Evolutionary conservation across 2,329 filamentous ascomycete genomes (phyloP), one percentile per base, ranked within the genome.

Genomic region (Didymella sp.): DNA sequence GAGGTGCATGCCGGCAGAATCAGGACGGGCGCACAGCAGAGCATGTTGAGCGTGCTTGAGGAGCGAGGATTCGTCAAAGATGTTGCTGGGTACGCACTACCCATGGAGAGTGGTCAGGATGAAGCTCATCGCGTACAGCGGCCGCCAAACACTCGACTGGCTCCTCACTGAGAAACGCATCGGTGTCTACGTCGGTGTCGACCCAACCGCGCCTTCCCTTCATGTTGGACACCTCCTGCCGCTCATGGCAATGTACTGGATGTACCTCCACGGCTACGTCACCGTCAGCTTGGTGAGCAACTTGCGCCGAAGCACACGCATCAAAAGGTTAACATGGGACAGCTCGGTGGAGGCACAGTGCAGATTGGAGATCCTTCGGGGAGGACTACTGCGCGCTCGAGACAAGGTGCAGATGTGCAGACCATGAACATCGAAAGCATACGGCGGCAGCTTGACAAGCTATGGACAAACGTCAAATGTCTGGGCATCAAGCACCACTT

Each of bases 211-310:
- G 13, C 81, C 85, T 53, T 95, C 91, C 2, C 79, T 95, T 57
- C 91, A 96, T 68, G 81, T 95, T 43, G 91, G 91, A 56, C 90
- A 96, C 71, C 81, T 96, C 6, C 80, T 95, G 13, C 89, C 91
- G 21, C 81, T 94, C 51, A 95, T 95, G 91, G 85, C 89, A 15
- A 80, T 94, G 22, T 92, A 92, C 78, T 94, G 90, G 89, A 84
- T 93, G 80, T 92, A 91, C 77, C 80, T 92, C 62, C 82, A 92
- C 71, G 91, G 91, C 22, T 88, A 89, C 73, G 80, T 84, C 28
- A 82, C 88, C 24, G 80, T 90, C 46, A 87, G 85, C 35, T 79
- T 95, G 53, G 78, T 81, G 56, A 76, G 80, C 56, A 59, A 57
- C 49, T 49, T 56, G 17, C 56, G 43, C 45, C 48, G 28, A 43